Conservation (phyloP, 2,329 filamentous ascomycete species). For the Ustilaginoidea virens region DNA sequence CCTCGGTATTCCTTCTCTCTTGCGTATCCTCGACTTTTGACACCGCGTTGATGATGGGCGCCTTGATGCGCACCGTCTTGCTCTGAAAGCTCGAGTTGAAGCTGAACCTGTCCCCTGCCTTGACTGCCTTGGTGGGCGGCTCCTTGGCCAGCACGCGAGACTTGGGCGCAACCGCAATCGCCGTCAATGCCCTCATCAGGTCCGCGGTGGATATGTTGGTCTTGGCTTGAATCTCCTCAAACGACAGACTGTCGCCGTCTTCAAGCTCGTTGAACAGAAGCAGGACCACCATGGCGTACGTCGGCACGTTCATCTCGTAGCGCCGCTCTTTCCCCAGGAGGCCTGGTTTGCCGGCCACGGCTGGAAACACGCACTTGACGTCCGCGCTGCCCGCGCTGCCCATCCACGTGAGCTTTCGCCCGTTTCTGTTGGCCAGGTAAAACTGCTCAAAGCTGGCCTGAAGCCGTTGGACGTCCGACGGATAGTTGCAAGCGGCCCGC, state of each 20-base stretch:
- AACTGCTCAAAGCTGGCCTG: conserved; percentile 79
- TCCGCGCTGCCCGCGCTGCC: conserved; percentile 63
- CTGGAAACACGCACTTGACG: conserved; percentile 63
- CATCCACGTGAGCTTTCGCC: conserved; percentile 76
- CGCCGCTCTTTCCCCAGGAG: conserved; percentile 47
- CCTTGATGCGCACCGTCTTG: conserved; percentile 77
- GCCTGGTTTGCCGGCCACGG: conserved; percentile 52
- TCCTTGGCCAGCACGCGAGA: conserved; percentile 69
- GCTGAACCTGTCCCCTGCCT: conserved; percentile 59
- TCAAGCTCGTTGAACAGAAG: conserved; percentile 73
- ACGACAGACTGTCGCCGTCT: conserved; percentile 33
- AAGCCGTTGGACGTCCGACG: conserved; percentile 55
- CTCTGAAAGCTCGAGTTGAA: conserved; percentile 75
- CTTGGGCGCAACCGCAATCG: conserved; percentile 70
- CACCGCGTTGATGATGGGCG: conserved; percentile 64
- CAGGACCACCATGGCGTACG: conserved; percentile 81
- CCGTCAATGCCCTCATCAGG: conserved; percentile 63
- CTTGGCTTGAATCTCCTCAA: conserved; percentile 67
- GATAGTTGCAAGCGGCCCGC: conserved; percentile 48
- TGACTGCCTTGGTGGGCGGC: conserved; percentile 63
- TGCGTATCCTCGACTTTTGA: conserved; percentile 72
- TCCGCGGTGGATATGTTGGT: conserved; percentile 67
- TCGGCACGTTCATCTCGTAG: conserved; percentile 85
- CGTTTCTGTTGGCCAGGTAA: conserved; percentile 77
- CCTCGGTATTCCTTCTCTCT: conserved; percentile 55